Percentiles rank a stretch among this genome's conserved stretches.
Conservation (phyloP, 768 basidiomycete species). For the Boletus sp. region DNA sequence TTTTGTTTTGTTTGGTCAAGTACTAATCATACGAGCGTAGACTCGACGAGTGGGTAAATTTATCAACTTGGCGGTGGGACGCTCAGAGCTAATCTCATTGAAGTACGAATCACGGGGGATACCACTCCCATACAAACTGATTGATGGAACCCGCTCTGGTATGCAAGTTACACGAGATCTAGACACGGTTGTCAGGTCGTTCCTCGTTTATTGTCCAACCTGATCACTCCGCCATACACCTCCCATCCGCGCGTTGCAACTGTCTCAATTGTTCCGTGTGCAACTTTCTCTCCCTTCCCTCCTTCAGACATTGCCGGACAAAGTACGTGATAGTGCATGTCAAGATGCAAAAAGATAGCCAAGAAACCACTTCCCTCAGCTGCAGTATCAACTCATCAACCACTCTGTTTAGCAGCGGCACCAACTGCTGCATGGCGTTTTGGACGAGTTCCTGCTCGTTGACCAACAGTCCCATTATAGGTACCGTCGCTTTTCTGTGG, state of each 20-base stretch:
- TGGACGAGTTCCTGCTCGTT: slow-evolving; percentile 17
- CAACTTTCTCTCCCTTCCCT: slow-evolving; percentile 18
- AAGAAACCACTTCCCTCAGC: not conserved
- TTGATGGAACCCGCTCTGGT: not conserved
- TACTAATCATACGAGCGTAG: not conserved
- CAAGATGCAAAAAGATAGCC: slow-evolving; percentile 7
- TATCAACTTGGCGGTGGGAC: not conserved
- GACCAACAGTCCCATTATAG: slow-evolving; percentile 18
- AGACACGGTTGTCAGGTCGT: not conserved
- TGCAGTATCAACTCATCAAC: not conserved
- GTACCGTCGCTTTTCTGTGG: not conserved
- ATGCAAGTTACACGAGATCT: not conserved
- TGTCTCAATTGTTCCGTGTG: slow-evolving; percentile 15
- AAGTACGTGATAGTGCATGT: slow-evolving; percentile 18
- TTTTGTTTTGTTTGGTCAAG: slow-evolving; percentile 12
- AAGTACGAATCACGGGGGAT: not conserved
- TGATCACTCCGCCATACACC: not conserved
- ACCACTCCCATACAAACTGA: not conserved
- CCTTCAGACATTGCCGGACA: slow-evolving; percentile 13
- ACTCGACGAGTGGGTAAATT: not conserved
- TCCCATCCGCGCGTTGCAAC: not conserved
- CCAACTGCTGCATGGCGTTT: slow-evolving; percentile 5
- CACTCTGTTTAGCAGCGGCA: slow-evolving; percentile 9
- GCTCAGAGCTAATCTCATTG: not conserved
- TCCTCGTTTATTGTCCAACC: not conserved